Evolutionary conservation across 257 asterid species (phyloP).

Genomic region (Solanum megistacrolobum): DNA sequence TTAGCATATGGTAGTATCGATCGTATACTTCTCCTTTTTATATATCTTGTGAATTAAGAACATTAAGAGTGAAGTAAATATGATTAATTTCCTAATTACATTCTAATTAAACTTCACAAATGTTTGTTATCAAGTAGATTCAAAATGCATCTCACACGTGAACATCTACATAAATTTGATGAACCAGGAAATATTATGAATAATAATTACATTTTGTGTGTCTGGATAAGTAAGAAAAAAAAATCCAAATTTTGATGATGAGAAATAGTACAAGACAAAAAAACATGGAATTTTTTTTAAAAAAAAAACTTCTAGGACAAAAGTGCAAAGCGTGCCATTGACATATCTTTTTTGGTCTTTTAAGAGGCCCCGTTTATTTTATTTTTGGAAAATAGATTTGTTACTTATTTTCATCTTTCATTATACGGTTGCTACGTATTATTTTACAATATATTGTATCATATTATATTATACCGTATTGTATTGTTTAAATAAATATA

Average conservation of each 20-base stretch:
- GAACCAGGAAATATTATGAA: not conserved
- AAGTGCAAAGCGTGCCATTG: constrained; percentile 32
- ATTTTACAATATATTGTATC: too few species aligned
- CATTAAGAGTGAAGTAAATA: not conserved
- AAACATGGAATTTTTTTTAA: not conserved
- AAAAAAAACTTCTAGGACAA: not conserved
- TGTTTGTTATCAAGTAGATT: not conserved
- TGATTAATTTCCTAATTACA: not conserved
- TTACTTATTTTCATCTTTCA: not conserved
- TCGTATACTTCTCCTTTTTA: not conserved
- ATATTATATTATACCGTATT: too few species aligned
- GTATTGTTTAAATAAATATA: too few species aligned
- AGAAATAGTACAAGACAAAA: not conserved
- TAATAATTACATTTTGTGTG: not conserved
- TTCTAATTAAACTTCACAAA: not conserved
- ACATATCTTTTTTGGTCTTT: constrained; percentile 3
- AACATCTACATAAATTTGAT: not conserved
- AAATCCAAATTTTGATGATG: not conserved
- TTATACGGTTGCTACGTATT: not conserved
- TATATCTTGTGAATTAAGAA: not conserved
- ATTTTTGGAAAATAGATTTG: not conserved
- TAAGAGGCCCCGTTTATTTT: not conserved
- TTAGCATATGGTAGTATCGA: not conserved
- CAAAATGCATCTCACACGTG: not conserved
- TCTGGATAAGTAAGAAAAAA: not conserved